phyloP scores from a whole-genome alignment of 1,139 yeast species.

The Yamadazyma membranifaciens region DNA sequence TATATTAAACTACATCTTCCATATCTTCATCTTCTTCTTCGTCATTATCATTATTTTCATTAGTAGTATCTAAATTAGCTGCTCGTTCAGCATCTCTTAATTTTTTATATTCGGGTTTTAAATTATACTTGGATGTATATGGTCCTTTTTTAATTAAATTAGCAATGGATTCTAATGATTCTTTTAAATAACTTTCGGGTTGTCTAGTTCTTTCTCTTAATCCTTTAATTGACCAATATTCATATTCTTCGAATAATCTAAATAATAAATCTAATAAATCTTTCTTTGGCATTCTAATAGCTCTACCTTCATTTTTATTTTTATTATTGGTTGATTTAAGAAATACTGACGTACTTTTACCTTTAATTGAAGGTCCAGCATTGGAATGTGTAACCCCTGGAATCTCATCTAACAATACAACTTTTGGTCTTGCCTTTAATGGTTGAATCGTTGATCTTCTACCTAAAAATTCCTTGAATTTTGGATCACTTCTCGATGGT shows the following conservation, averaged over 20 bases:
- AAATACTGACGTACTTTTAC: slow-evolving; percentile 60
- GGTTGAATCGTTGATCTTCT: slow-evolving; percentile 49
- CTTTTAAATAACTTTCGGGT: slow-evolving; percentile 92
- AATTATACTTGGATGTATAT: slow-evolving; percentile 84
- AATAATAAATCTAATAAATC: slow-evolving; percentile 86
- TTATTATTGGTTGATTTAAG: slow-evolving; percentile 41
- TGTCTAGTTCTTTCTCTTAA: slow-evolving; percentile 91
- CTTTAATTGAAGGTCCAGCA: slow-evolving; percentile 79
- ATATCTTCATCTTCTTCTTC: slow-evolving; percentile 46
- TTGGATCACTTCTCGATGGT: slow-evolving; percentile 72
- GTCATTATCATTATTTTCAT: slow-evolving; percentile 41
- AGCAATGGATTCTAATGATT: slow-evolving; percentile 88
- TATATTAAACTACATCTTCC: slow-evolving; percentile 35
- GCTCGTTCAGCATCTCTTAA: slow-evolving; percentile 76
- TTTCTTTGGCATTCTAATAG: slow-evolving; percentile 91
- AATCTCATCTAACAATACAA: slow-evolving; percentile 75
- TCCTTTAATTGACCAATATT: slow-evolving; percentile 95
- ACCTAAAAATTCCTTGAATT: slow-evolving; percentile 51
- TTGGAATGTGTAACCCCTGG: slow-evolving; percentile 86
- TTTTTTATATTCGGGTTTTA: slow-evolving; percentile 87
- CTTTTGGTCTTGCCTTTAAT: slow-evolving; percentile 60
- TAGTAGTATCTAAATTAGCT: slow-evolving; percentile 50
- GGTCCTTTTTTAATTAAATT: slow-evolving; percentile 92
- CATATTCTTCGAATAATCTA: slow-evolving; percentile 89
- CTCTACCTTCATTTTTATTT: slow-evolving; percentile 70